These are phyloP conservation scores for Picochlorum sp. DNA, from an alignment of 139 green algal species.

Conservation along the genomic window DNA sequence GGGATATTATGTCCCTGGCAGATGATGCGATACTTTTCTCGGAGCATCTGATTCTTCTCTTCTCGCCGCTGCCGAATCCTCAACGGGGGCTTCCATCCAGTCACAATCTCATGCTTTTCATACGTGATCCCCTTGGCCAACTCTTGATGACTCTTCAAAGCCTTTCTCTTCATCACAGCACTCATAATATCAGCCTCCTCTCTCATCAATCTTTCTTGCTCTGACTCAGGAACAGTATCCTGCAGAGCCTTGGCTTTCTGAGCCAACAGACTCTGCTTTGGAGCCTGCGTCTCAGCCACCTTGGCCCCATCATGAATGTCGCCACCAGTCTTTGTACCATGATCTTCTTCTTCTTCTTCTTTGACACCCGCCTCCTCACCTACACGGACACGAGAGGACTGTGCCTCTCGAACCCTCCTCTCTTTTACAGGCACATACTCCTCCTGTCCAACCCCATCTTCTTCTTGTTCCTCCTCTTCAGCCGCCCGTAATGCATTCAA, in stretches of 20 bases:
- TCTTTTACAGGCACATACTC: constrained; percentile 89
- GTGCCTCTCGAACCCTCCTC: constrained; percentile 56
- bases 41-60: constrained; percentile 54
- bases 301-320: not conserved
- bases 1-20: constrained; percentile 76
- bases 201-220: constrained; percentile 48
- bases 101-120: constrained; percentile 57
- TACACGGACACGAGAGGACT: constrained; percentile 39
- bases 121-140: constrained; percentile 78
- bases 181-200: constrained; percentile 89
- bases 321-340: not conserved
- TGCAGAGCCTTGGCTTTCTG: constrained; percentile 46
- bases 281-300: not conserved
- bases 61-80: constrained; percentile 57
- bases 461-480: not conserved
- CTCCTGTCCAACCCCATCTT: constrained; percentile 39
- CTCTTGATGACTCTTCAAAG: constrained; percentile 88
- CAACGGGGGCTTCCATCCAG: constrained; percentile 87
- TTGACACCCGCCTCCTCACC: constrained; percentile 9
- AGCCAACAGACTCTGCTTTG: constrained; percentile 62
- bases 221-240: constrained; percentile 47
- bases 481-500: constrained; percentile 11
- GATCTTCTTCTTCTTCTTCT: not conserved
- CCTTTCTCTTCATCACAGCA: constrained; percentile 73
- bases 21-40: constrained; percentile 87